These are phyloP conservation scores for Ehretia macrophylla DNA, from an alignment of 257 asterid genomes.

Conservation along the genomic window DNA sequence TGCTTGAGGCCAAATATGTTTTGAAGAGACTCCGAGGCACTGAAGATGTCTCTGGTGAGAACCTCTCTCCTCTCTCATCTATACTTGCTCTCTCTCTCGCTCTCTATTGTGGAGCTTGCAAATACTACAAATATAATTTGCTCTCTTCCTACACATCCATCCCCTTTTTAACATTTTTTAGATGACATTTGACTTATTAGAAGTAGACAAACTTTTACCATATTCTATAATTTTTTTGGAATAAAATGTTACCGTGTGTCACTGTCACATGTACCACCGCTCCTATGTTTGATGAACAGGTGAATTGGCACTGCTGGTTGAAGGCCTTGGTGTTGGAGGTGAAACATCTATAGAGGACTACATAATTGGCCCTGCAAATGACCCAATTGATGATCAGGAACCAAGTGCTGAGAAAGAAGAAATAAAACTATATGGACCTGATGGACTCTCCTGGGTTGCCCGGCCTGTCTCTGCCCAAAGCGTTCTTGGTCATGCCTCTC, in stretches of 20 bases:
- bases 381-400: conserved; percentile 31
- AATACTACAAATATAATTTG: no score
- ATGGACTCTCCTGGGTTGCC: conserved; percentile 54
- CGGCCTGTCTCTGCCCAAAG: conserved; percentile 36
- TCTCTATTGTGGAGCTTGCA: background rate
- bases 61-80: background rate
- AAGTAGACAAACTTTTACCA: no score
- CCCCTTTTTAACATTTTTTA: no score
- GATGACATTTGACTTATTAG: no score
- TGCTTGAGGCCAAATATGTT: conserved; percentile 52
- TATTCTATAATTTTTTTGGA: no score
- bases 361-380: conserved; percentile 45
- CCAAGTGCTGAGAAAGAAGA: conserved; percentile 35
- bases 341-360: conserved; percentile 57
- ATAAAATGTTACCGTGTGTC: no score
- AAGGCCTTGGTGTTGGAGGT: conserved; percentile 63
- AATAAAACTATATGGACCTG: conserved; percentile 38
- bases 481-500: conserved; percentile 30
- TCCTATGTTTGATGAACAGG: conserved; percentile 30
- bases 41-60: conserved; percentile 59
- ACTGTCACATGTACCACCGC: no score
- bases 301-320: conserved; percentile 71
- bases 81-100: no score
- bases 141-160: background rate
- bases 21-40: conserved; percentile 55